Percentiles rank a stretch among this genome's conserved stretches.
These are phyloP conservation scores for Diaporthe destruens DNA, from an alignment of 2,329 filamentous ascomycete species.

Conservation along the genomic window DNA sequence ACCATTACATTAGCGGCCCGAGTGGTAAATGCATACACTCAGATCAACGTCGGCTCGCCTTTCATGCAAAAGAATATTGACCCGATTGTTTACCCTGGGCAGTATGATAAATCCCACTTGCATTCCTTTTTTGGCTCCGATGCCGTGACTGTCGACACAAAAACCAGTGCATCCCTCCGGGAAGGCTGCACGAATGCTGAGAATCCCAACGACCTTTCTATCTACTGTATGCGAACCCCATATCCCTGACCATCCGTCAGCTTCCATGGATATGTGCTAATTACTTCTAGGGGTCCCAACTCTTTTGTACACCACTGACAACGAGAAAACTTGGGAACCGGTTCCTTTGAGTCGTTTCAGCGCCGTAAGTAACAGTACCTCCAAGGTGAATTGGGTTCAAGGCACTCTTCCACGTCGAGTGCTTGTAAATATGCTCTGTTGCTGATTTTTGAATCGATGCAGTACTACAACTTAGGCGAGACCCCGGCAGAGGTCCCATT, in stretches of 20 bases:
- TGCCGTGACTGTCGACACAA: slow-evolving; percentile 49
- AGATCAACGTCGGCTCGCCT: slow-evolving; percentile 43
- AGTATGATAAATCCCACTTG: slow-evolving; percentile 50
- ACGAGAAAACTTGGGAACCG: slow-evolving; percentile 39
- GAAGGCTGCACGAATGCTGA: slow-evolving; percentile 47
- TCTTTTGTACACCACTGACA: slow-evolving; percentile 42
- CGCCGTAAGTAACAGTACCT: slow-evolving; percentile 43
- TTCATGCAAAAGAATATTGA: slow-evolving; percentile 53
- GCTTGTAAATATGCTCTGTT: slow-evolving; percentile 53
- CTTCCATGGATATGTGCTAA: neutral
- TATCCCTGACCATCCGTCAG: too few species aligned
- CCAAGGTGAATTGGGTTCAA: neutral
- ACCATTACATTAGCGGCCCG: neutral
- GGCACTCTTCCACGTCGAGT: slow-evolving; percentile 38
- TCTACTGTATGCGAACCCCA: slow-evolving; percentile 44
- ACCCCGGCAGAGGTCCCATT: slow-evolving; percentile 44
- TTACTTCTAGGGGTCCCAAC: slow-evolving; percentile 37
- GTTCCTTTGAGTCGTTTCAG: slow-evolving; percentile 43
- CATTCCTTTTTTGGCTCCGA: slow-evolving; percentile 55
- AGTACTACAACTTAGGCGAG: slow-evolving; percentile 45
- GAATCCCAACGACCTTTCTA: slow-evolving; percentile 49
- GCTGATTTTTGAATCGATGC: slow-evolving; percentile 40
- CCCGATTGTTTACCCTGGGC: slow-evolving; percentile 51
- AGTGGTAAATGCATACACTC: slow-evolving; percentile 45
- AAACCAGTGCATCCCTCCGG: slow-evolving; percentile 48